phyloP scores from a whole-genome alignment of 2,329 filamentous ascomycete species.

The Monosporascus sp. region DNA sequence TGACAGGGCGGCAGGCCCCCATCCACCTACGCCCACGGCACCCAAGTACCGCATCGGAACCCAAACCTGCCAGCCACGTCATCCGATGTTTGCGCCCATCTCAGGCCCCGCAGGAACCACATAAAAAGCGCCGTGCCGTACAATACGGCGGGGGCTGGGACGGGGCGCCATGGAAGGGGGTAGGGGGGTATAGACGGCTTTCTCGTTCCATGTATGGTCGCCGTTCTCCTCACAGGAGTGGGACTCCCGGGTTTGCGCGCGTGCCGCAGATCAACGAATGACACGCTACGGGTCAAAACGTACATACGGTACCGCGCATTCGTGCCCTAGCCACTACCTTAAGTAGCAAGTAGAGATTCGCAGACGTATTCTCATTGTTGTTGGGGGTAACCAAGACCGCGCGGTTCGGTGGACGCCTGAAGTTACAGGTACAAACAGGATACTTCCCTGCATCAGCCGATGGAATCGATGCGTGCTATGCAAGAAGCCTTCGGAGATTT shows the following conservation, averaged over 20 bases:
- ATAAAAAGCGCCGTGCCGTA: too few relatives aligned
- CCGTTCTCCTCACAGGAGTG: not conserved
- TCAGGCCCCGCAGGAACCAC: not conserved
- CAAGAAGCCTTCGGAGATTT: conserved; percentile 26
- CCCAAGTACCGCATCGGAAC: not conserved
- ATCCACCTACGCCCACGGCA: not conserved
- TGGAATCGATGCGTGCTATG: conserved; percentile 17
- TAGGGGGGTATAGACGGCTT: not conserved
- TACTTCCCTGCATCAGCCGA: not conserved
- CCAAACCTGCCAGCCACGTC: conserved; percentile 18
- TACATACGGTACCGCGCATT: not conserved
- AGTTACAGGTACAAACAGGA: not conserved
- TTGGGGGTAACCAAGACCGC: not conserved
- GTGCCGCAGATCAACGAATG: not conserved
- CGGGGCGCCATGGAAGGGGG: not conserved
- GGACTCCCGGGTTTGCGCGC: not conserved
- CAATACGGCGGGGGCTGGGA: too few relatives aligned
- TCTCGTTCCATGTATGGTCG: not conserved
- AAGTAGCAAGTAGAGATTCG: not conserved
- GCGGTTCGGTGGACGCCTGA: not conserved
- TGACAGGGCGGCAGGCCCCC: not conserved
- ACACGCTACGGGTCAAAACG: not conserved
- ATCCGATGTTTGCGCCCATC: conserved; percentile 20
- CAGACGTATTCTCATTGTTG: not conserved
- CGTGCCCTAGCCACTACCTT: not conserved